Conservation (phyloP, 2,329 filamentous ascomycete genomes). For the Sordariomycetes sp. region DNA sequence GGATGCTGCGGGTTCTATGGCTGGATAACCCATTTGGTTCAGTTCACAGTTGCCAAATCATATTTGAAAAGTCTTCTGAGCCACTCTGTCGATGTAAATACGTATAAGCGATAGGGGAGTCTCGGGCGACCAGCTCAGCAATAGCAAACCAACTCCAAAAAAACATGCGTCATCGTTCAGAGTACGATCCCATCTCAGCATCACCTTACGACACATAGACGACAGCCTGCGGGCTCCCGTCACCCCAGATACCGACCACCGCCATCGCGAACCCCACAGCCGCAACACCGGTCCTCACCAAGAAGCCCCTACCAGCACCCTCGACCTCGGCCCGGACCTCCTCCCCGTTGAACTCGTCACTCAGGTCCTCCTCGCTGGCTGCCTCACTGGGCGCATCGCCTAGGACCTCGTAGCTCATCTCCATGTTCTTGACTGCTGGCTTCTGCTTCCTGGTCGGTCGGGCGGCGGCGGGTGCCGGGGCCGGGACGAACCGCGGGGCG, state of each 20-base stretch:
- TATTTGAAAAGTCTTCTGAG: no score
- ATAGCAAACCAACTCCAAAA: background rate
- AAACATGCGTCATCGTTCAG: no score
- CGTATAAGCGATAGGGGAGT: no score
- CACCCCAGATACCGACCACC: constrained; percentile 58
- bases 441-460: constrained; percentile 15
- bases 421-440: constrained; percentile 32
- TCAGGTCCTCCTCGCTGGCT: constrained; percentile 31
- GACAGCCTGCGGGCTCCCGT: constrained; percentile 33
- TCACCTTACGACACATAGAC: constrained; percentile 21
- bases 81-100: no score
- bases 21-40: no score
- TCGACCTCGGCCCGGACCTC: constrained; percentile 50
- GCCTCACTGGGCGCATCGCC: constrained; percentile 41
- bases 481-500: constrained; percentile 37
- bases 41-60: no score
- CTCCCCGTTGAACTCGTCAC: constrained; percentile 47
- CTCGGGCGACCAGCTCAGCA: no score
- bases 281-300: constrained; percentile 43
- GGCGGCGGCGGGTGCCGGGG: constrained; percentile 16
- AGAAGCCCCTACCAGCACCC: constrained; percentile 41
- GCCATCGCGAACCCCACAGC: constrained; percentile 51
- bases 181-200: no score
- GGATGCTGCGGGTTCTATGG: no score
- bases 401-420: constrained; percentile 64